phyloP scores from a whole-genome alignment of 2,329 filamentous ascomycete genomes.

The Sporothrix humicola region DNA sequence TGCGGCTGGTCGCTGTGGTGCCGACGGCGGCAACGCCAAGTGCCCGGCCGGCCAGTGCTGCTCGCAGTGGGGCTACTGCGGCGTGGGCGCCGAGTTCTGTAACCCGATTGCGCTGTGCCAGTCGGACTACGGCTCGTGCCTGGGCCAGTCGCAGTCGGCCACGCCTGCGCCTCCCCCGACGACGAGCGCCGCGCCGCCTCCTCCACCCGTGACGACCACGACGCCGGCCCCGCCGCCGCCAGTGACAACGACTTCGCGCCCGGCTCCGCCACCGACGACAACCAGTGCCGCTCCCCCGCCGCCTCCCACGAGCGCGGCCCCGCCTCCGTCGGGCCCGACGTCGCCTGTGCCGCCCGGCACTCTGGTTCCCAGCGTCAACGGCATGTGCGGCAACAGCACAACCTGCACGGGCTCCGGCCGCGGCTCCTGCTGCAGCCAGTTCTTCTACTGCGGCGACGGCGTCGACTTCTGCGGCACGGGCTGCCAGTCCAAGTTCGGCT shows the following conservation, averaged over 20 bases:
- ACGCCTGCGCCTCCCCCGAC: constrained; percentile 25
- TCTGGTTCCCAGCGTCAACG: constrained; percentile 31
- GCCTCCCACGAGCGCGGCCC: neutral
- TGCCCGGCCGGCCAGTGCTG: constrained; percentile 39
- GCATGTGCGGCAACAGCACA: constrained; percentile 37
- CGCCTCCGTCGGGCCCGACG: constrained; percentile 15
- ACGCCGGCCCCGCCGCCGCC: neutral
- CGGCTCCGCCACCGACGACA: constrained; percentile 34
- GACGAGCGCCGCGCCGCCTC: constrained; percentile 36
- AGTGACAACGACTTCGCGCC: constrained; percentile 31
- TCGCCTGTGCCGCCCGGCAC: constrained; percentile 34
- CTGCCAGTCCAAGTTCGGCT: constrained; percentile 34
- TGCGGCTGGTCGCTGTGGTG: constrained; percentile 32
- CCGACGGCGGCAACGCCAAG: constrained; percentile 33
- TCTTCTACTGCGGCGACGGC: constrained; percentile 36
- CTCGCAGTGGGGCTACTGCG: constrained; percentile 39
- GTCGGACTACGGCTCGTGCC: constrained; percentile 35
- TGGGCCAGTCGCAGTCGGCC: constrained; percentile 25
- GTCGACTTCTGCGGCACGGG: constrained; percentile 35
- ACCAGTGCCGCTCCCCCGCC: constrained; percentile 30
- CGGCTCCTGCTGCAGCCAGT: constrained; percentile 37
- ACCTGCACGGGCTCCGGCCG: constrained; percentile 35
- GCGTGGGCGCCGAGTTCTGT: constrained; percentile 36
- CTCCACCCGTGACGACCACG: neutral
- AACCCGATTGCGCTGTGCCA: constrained; percentile 35